phyloP scores from a whole-genome alignment of 768 basidiomycete genomes.

The Xerocomellus intermedius region DNA sequence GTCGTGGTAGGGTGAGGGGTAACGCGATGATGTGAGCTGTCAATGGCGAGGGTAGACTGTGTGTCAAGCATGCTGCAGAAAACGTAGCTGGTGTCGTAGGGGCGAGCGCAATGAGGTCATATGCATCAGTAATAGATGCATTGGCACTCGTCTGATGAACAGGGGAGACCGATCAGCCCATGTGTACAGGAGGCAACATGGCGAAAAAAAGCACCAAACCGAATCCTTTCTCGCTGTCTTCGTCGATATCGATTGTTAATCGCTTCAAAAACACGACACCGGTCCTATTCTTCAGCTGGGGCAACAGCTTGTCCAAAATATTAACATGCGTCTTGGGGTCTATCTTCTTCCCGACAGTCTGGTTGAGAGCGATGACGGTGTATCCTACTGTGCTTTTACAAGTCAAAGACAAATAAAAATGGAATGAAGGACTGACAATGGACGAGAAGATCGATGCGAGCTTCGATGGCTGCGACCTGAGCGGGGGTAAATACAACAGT shows the following conservation, averaged over 20 bases:
- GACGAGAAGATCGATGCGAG: constrained; percentile 63
- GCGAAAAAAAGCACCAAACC: constrained; percentile 54
- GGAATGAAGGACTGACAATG: constrained; percentile 53
- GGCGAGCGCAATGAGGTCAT: constrained; percentile 74
- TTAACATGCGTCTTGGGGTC: constrained; percentile 72
- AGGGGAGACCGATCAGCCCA: not conserved
- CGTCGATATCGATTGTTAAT: constrained; percentile 76
- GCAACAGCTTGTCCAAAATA: constrained; percentile 54
- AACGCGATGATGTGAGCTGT: constrained; percentile 81
- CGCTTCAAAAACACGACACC: constrained; percentile 71
- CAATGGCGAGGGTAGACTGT: constrained; percentile 69
- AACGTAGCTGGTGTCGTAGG: constrained; percentile 75
- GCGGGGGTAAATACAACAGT: constrained; percentile 45
- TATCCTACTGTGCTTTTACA: constrained; percentile 69
- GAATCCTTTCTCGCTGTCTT: constrained; percentile 84
- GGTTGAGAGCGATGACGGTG: constrained; percentile 73
- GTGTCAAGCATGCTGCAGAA: constrained; percentile 76
- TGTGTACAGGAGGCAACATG: not conserved
- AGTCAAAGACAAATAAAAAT: not conserved
- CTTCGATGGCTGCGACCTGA: constrained; percentile 59
- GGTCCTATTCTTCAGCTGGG: constrained; percentile 54
- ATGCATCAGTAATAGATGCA: constrained; percentile 54
- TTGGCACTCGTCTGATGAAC: constrained; percentile 68
- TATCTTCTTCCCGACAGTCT: constrained; percentile 68
- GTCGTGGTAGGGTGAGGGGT: constrained; percentile 73